Base-by-base conservation (phyloP, 2,329 filamentous ascomycete species). In the Amesomyces nigricolor region DNA sequence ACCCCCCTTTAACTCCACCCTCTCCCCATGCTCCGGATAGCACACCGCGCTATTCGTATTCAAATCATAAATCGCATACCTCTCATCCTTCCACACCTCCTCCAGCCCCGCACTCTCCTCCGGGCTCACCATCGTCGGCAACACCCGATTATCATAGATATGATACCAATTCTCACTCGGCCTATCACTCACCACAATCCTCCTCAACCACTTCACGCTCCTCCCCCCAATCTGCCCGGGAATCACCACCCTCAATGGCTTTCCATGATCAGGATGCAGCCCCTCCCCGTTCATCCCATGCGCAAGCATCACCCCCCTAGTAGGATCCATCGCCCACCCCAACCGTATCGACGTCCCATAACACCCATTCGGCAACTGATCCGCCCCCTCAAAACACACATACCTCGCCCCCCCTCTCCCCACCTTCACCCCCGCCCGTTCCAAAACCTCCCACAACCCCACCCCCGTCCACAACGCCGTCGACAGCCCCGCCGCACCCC, bases 131-230 rank as follows among this genome's bases (percentile, higher is more conserved):
- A 85, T 91, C 0, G 90, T 95, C 61, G 91, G 91, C 39, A 96
- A 73, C 1, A 96, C 90, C 56, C 90, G 78, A 67, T 96, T 96
- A 69, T 96, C 91, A 70, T 94, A 91, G 59, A 95, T 90, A 70
- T 96, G 91, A 65, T 96, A 96, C 89, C 90, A 95, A 66, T 95
- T 96, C 60, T 92, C 86, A 66, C 90, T 95, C 0, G 91, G 90
- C 22, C 78, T 75, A 9, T 85, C 80, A 0, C 90, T 92, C 49
- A 96, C 70, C 43, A 91, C 87, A 58, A 96, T 79, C 61, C 78
- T 85, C 73, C 86, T 92, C 56, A 96, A 69, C 91, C 91, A 96
- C 71, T 96, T 96, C 32, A 96, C 91, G 68, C 89, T 95, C 60
- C 91, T 80, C 0, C 91, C 91, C 35, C 91, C 91, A 59, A 96